phyloP scores from a whole-genome alignment of 305 asterid genomes.

The Fraxinus sp. region DNA sequence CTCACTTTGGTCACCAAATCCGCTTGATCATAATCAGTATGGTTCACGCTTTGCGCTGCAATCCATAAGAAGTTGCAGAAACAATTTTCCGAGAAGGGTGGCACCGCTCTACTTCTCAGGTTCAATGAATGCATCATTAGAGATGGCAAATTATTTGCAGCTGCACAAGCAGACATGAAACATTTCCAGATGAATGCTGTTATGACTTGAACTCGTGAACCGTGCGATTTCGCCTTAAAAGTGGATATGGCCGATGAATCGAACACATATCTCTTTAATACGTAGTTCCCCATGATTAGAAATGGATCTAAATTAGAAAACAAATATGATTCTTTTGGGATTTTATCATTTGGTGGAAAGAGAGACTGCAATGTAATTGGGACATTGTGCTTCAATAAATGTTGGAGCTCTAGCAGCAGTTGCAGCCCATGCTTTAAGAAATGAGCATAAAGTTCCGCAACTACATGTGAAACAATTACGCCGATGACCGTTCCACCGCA shows the following conservation, averaged over 20 bases:
- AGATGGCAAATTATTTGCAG: background rate
- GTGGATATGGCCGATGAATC: background rate
- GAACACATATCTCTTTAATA: slow-evolving; percentile 22
- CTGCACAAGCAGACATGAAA: slow-evolving; percentile 25
- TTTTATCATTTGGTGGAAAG: slow-evolving; percentile 19
- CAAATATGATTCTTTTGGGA: background rate
- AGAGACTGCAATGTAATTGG: slow-evolving; percentile 14
- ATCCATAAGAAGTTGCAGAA: slow-evolving; percentile 48
- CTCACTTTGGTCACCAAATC: slow-evolving; percentile 32
- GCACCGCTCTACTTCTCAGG: slow-evolving; percentile 22
- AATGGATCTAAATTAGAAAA: background rate
- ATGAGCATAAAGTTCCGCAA: background rate
- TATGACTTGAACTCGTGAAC: slow-evolving; percentile 27
- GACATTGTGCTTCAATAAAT: background rate
- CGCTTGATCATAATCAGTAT: background rate
- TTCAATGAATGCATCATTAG: slow-evolving; percentile 22
- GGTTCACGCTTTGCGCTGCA: slow-evolving; percentile 25
- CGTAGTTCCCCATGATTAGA: background rate
- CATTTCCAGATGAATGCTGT: slow-evolving; percentile 35
- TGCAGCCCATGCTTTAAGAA: slow-evolving; percentile 25
- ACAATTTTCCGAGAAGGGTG: background rate
- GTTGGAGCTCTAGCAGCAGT: background rate
- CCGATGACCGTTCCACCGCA: slow-evolving; percentile 24
- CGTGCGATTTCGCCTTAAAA: slow-evolving; percentile 17
- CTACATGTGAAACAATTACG: background rate